Evolutionary conservation across 2,329 filamentous ascomycete species (phyloP), one percentile per base, ranked within the genome.

Genomic region (Talaromyces marneffei): DNA sequence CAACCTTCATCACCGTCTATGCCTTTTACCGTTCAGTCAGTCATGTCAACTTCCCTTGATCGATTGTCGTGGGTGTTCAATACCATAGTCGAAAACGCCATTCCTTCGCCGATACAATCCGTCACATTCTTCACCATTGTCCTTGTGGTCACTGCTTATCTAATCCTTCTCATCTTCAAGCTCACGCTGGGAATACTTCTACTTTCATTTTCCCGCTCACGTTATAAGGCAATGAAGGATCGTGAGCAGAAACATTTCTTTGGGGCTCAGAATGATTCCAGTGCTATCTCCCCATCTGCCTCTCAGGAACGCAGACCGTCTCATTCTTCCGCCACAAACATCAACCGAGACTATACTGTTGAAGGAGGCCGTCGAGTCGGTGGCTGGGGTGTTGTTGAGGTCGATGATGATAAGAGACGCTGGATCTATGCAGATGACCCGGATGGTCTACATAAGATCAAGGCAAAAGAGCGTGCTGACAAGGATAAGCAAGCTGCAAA

Each of bases 371-470:
- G 87, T 69, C 81, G 92, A 1, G 79, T 91, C 2, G 93, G 93
- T 0, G 90, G 90, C 0, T 96, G 88, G 78, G 92, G 91, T 0
- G 85, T 90, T 1, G 87, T 96, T 0, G 94, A 97, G 71, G 85
- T 97, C 0, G 90, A 89, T 29, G 93, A 97, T 39, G 92, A 97
- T 52, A 88, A 92, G 71, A 82, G 90, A 65, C 81, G 87, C 59
- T 90, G 89, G 86, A 91, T 99, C 18, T 95, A 96, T 71, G 86
- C 85, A 3, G 94, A 96, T 72, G 91, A 95, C 72, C 80, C 83
- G 0, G 91, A 94, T 42, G 89, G 86, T 0, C 71, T 88, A 68
- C 80, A 81, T 64, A 85, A 87, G 62, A 71, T 83, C 57, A 85
- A 86, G 65, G 86, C 87, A 63, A 85, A 86, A 65, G 86, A 87